These are phyloP conservation scores for Pezicula radicicola DNA, from an alignment of 2,329 filamentous ascomycete species.

Conservation along the genomic window DNA sequence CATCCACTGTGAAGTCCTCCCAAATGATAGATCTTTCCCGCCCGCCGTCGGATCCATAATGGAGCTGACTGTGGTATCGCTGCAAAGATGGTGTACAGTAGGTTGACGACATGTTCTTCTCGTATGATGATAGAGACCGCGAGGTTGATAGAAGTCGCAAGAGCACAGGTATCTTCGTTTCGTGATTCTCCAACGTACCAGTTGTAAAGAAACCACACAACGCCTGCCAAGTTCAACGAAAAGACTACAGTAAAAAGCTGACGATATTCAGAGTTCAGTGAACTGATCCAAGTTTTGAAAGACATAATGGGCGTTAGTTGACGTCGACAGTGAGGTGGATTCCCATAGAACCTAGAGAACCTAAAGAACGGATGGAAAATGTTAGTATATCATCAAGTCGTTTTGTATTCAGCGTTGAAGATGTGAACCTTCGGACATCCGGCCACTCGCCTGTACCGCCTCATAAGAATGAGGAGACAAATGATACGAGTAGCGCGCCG, in stretches of 20 bases:
- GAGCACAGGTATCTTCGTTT: slow-evolving; percentile 6
- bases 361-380: no score
- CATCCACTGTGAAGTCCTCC: slow-evolving; percentile 49
- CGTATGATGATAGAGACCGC: slow-evolving; percentile 44
- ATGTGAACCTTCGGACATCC: no score
- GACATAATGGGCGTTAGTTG: no score
- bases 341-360: no score
- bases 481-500: no score
- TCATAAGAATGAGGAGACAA: no score
- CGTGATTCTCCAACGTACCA: slow-evolving; percentile 6
- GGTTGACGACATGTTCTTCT: slow-evolving; percentile 48
- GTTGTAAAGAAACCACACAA: slow-evolving; percentile 11
- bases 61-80: slow-evolving; percentile 40
- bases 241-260: slow-evolving; percentile 34
- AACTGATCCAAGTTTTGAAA: background rate
- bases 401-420: no score
- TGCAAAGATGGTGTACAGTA: slow-evolving; percentile 40
- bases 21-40: slow-evolving; percentile 47
- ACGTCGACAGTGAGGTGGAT: no score
- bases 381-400: no score
- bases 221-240: slow-evolving; percentile 26
- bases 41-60: slow-evolving; percentile 40
- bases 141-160: slow-evolving; percentile 42
- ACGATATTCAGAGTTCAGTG: slow-evolving; percentile 21
- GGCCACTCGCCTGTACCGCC: no score